Evolutionary conservation across 1,139 yeast species (phyloP).

Genomic region (Casaregolazyma lundiana): DNA sequence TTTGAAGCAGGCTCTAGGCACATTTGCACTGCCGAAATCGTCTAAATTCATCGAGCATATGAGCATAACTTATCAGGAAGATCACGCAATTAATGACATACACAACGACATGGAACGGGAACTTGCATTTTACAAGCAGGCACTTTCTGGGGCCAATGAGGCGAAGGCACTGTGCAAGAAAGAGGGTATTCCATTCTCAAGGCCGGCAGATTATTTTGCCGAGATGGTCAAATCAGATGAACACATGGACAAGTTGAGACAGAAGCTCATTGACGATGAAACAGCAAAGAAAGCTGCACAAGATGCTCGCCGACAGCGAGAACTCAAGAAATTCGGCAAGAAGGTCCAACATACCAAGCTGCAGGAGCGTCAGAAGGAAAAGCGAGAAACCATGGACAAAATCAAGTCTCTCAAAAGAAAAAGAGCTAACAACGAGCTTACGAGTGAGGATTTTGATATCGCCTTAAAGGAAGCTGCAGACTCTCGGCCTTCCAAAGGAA

Average conservation of each 20-base stretch:
- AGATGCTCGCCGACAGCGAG: conserved; percentile 92
- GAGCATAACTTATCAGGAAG: conserved; percentile 56
- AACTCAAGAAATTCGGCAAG: conserved; percentile 94
- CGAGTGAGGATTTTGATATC: conserved; percentile 47
- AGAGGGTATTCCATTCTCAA: conserved; percentile 76
- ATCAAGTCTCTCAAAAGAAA: conserved; percentile 84
- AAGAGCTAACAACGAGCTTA: conserved; percentile 72
- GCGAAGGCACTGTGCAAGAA: conserved; percentile 63
- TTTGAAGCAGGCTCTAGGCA: conserved; percentile 30
- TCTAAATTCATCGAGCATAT: conserved; percentile 82
- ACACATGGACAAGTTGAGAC: conserved; percentile 92
- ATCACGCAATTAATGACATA: conserved; percentile 73
- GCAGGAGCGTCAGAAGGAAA: conserved; percentile 92
- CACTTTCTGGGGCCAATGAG: conserved; percentile 72
- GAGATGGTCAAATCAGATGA: conserved; percentile 98
- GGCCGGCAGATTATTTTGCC: conserved; percentile 96
- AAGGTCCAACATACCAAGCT: conserved; percentile 92
- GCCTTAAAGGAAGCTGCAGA: conserved; percentile 84
- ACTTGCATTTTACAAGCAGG: conserved; percentile 84
- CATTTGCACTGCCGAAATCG: conserved; percentile 39
- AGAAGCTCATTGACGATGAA: conserved; percentile 77
- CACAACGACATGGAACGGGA: conserved; percentile 93
- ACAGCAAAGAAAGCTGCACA: conserved; percentile 87
- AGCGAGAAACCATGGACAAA: conserved; percentile 85
- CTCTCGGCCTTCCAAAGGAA: conserved; percentile 38